These are phyloP conservation scores for Zoysia pacifica DNA, from an alignment of 176 grass and related monocot genomes.

Conservation along the genomic window DNA sequence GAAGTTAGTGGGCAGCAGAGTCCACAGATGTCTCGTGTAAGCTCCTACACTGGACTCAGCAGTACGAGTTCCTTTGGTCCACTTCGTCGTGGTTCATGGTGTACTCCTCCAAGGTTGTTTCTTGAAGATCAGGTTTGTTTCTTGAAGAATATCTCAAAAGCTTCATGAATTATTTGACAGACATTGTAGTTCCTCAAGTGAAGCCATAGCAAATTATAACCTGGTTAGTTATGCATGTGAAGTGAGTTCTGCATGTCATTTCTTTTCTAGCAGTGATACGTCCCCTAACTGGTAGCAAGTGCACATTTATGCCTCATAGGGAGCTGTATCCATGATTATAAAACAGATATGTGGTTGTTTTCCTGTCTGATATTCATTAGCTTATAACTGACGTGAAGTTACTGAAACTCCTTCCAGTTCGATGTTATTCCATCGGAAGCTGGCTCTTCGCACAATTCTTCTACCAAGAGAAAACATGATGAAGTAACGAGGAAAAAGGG, in stretches of 20 bases:
- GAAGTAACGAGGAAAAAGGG: slow-evolving; percentile 69
- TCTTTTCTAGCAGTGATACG: slow-evolving; percentile 14
- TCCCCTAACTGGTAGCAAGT: slow-evolving; percentile 24
- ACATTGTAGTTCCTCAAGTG: background rate
- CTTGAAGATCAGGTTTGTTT: slow-evolving; percentile 87
- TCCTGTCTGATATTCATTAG: slow-evolving; percentile 1
- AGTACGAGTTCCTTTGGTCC: slow-evolving; percentile 93
- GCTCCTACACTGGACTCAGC: slow-evolving; percentile 94
- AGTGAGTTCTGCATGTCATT: background rate
- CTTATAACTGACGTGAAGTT: slow-evolving; percentile 34
- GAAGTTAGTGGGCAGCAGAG: slow-evolving; percentile 75
- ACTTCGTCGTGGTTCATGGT: slow-evolving; percentile 86
- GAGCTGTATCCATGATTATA: slow-evolving; percentile 10
- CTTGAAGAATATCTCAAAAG: slow-evolving; percentile 20
- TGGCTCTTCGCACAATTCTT: slow-evolving; percentile 68
- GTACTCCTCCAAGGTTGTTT: slow-evolving; percentile 91
- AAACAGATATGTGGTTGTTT: background rate
- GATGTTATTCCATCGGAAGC: slow-evolving; percentile 92
- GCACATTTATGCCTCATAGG: slow-evolving; percentile 10
- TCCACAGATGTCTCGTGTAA: slow-evolving; percentile 92
- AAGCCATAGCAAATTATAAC: background rate
- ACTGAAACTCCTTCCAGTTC: slow-evolving; percentile 58
- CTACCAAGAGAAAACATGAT: slow-evolving; percentile 69
- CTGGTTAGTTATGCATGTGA: background rate
- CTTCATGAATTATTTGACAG: background rate